A percentile compares a stretch with the other conserved stretches of the same genome.
These are phyloP conservation scores for Kuraishia cidri DNA, from an alignment of 805 yeast species.

Conservation along the genomic window DNA sequence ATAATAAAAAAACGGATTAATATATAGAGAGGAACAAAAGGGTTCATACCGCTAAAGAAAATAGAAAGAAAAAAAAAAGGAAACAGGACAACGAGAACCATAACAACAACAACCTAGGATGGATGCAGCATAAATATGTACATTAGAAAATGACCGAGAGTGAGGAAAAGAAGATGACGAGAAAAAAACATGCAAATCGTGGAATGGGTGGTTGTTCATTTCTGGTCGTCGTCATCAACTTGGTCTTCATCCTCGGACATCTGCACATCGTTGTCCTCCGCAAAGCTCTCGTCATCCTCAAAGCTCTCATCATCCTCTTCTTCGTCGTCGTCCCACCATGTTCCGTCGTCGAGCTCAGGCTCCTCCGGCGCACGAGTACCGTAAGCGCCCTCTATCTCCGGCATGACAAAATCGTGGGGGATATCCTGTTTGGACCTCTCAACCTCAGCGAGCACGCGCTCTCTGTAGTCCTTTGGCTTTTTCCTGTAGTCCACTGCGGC, in stretches of 20 bases:
- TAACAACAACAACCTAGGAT: too few species aligned
- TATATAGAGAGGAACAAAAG: background rate
- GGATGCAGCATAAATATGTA: too few species aligned
- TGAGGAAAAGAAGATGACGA: background rate
- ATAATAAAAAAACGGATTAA: background rate
- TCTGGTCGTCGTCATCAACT: background rate
- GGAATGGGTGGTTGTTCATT: background rate
- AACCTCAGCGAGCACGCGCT: conserved; percentile 72
- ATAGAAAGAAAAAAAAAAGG: background rate
- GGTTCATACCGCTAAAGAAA: background rate
- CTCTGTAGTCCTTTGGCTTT: conserved; percentile 66
- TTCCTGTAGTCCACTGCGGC: conserved; percentile 89
- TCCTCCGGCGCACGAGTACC: conserved; percentile 18
- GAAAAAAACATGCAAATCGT: background rate
- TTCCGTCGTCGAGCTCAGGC: conserved; percentile 11
- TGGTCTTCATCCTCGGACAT: conserved; percentile 1
- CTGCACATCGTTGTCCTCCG: conserved; percentile 6
- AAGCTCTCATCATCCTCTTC: conserved; percentile 7
- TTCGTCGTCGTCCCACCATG: conserved; percentile 10
- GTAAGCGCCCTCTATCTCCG: conserved; percentile 56
- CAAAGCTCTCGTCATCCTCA: conserved; percentile 8
- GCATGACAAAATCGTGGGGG: conserved; percentile 81
- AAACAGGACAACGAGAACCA: background rate
- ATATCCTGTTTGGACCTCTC: conserved; percentile 77
- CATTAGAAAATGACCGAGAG: background rate